Evolutionary conservation across 208 protist species (phyloP).

Genomic region (Leishmania aethiopica): DNA sequence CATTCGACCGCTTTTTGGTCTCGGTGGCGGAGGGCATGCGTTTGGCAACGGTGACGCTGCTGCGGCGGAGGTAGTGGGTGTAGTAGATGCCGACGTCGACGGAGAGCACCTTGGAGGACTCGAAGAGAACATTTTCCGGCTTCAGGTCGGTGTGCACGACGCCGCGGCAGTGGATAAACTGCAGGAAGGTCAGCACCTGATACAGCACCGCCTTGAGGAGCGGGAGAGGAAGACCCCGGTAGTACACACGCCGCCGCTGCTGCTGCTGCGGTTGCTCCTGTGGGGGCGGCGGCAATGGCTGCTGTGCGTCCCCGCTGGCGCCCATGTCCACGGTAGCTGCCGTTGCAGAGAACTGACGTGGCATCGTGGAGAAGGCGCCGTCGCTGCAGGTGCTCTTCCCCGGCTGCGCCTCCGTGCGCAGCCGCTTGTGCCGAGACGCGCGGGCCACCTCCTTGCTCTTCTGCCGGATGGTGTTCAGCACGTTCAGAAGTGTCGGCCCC

Average conservation of each 20-base stretch:
- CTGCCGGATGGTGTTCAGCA: constrained; percentile 50
- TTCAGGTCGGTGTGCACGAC: constrained; percentile 88
- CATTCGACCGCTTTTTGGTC: constrained; percentile 32
- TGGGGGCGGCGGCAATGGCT: background rate
- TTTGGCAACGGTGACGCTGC: background rate
- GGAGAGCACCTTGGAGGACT: constrained; percentile 51
- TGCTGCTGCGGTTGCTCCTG: constrained; percentile 15
- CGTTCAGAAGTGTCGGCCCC: constrained; percentile 68
- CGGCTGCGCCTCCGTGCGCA: constrained; percentile 17
- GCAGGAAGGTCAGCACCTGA: constrained; percentile 76
- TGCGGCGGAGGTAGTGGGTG: constrained; percentile 24
- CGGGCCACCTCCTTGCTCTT: constrained; percentile 36
- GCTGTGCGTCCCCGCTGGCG: background rate
- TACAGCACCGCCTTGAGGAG: constrained; percentile 66
- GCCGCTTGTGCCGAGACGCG: constrained; percentile 27
- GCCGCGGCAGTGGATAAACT: constrained; percentile 61
- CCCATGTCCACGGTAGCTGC: background rate
- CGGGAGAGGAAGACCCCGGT: constrained; percentile 59
- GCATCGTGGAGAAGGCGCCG: background rate
- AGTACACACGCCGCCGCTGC: constrained; percentile 36
- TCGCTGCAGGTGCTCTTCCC: background rate
- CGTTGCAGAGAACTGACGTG: background rate
- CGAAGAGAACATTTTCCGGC: constrained; percentile 87
- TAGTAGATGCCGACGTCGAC: constrained; percentile 43
- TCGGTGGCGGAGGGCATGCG: constrained; percentile 1